Base-by-base conservation (phyloP, 1,284 basidiomycete genomes). In the Volvariella volvacea region DNA sequence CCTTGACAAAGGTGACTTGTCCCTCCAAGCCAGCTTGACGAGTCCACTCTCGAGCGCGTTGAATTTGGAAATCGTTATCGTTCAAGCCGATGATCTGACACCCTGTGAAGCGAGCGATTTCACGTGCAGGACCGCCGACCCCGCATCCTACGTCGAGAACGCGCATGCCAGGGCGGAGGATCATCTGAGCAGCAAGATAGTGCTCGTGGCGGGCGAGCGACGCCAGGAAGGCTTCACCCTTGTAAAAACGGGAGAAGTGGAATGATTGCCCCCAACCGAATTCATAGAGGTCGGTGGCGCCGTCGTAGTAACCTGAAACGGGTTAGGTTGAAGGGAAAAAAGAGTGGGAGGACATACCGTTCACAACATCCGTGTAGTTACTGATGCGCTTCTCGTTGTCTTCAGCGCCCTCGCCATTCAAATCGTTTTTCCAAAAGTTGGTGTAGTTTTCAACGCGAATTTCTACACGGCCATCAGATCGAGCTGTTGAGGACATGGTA, bases 111-210 rank as follows among this genome's bases (percentile, higher is more conserved):
- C 80, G 79, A 2, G 92, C 89, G 57, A 99, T 99, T 67, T 95
- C 92, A 39, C 95, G 81, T 2, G 95, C 95, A 22, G 95, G 95
- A 0, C 96, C 95, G 50, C 96, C 96, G 45, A 99, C 90, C 63
- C 95, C 95, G 62, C 96, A 99, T 1, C 95, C 95, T 48, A 99
- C 94, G 62, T 99, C 95, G 49, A 99, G 84, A 22, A 99, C 94
- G 38, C 86, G 82, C 93, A 96, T 96, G 34, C 91, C 90, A 4
- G 91, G 84, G 48, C 81, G 81, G 52, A 93, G 70, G 41, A 67
- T 63, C 81, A 95, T 92, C 60, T 90, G 79, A 4, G 83, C 71
- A 9, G 94, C 84, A 51, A 99, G 90, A 71, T 95, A 99, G 70
- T 99, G 95, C 70, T 99, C 95, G 62, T 99, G 95, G 44, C 96